Conservation (phyloP, 768 basidiomycete genomes). For the Sutorius australiensis region DNA sequence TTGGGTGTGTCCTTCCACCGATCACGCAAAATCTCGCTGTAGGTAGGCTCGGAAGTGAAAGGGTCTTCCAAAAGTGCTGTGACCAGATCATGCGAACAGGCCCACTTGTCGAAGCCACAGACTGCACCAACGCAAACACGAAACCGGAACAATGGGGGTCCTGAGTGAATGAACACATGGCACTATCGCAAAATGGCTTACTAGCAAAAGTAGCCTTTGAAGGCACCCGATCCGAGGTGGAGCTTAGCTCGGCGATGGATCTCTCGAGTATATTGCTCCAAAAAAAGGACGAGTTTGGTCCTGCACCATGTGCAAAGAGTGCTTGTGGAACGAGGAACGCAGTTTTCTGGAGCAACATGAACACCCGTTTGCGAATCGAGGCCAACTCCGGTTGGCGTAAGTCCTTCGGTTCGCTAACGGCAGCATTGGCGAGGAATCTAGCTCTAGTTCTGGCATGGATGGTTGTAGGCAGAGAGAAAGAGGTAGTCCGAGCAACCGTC, state of each 20-base stretch:
- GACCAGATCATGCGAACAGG: slow-evolving; percentile 55
- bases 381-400: not conserved
- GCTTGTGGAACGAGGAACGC: slow-evolving; percentile 43
- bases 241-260: slow-evolving; percentile 31
- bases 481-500: not conserved
- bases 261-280: slow-evolving; percentile 45
- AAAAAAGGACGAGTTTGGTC: slow-evolving; percentile 36
- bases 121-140: slow-evolving; percentile 38
- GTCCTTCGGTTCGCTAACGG: not conserved
- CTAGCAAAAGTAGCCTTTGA: slow-evolving; percentile 47
- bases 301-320: slow-evolving; percentile 27
- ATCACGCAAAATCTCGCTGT: slow-evolving; percentile 40
- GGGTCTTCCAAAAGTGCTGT: slow-evolving; percentile 72
- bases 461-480: not conserved
- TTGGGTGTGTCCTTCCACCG: slow-evolving; percentile 45
- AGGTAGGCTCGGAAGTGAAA: slow-evolving; percentile 49
- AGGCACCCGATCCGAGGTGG: slow-evolving; percentile 29
- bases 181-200: slow-evolving; percentile 28
- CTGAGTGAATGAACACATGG: not conserved
- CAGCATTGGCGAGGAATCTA: not conserved
- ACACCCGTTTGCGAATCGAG: slow-evolving; percentile 27
- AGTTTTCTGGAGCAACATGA: slow-evolving; percentile 50
- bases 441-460: not conserved
- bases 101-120: slow-evolving; percentile 51
- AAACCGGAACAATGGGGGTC: not conserved